Evolutionary conservation across 306 rosid species (phyloP).

Genomic region (Fragaria iinumae): DNA sequence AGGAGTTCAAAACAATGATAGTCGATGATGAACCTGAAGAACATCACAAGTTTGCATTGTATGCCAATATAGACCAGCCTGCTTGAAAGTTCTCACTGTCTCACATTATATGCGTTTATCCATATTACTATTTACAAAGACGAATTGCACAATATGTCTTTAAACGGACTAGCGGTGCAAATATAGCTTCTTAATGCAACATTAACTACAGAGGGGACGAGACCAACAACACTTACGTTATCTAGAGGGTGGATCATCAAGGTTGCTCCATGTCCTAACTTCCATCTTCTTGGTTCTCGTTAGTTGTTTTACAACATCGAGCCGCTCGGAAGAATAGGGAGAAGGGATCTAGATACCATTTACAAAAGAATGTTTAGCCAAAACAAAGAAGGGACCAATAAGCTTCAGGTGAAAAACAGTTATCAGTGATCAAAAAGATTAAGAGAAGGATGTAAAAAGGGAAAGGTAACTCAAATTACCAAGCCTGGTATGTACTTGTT

Average conservation of each 20-base stretch:
- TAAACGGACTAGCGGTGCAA: background rate
- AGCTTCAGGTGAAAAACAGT: background rate
- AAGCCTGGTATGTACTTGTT: constrained; percentile 57
- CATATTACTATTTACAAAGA: background rate
- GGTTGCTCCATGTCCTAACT: constrained; percentile 35
- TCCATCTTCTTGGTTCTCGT: constrained; percentile 56
- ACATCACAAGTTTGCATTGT: background rate
- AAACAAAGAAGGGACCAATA: background rate
- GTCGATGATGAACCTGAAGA: background rate
- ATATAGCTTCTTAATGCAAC: background rate
- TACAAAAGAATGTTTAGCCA: constrained; percentile 20
- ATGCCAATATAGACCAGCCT: background rate
- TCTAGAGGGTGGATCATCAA: constrained; percentile 40
- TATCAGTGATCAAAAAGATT: background rate
- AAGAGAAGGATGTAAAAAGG: background rate
- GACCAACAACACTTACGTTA: constrained; percentile 13
- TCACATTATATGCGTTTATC: background rate
- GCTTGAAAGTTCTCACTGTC: background rate
- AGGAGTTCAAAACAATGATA: background rate
- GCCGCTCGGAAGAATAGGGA: constrained; percentile 55
- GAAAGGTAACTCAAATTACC: constrained; percentile 33
- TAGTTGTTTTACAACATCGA: constrained; percentile 62
- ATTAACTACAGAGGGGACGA: background rate
- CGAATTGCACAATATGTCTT: background rate
- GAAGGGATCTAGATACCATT: constrained; percentile 54